Base-by-base conservation (phyloP, 306 rosid genomes). In the Crotalaria pallida region DNA sequence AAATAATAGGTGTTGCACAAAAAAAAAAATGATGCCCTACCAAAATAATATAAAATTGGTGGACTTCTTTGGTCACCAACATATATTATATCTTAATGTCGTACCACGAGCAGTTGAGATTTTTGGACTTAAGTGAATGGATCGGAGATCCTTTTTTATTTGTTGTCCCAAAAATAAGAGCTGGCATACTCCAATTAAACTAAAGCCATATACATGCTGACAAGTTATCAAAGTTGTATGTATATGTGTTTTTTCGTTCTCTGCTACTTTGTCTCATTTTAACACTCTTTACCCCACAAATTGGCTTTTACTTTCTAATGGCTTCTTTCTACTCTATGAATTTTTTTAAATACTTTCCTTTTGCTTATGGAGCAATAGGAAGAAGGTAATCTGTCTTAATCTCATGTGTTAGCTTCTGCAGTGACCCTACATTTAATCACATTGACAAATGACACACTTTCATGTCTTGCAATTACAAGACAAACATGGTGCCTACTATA, bases 381-480 rank as follows among this genome's bases (percentile, higher is more conserved):
- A 58, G 56, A 78, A 58, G 69, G 65, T 48, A 58, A 57, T 33
- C 19, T 65, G 69, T 78, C 69, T 57, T 53, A 75, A 55, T 57
- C 77, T 57, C 57, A 4, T 34, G 4, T 53, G 15, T 49, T 33
- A 23, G 10, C 38, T 58, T 31, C 60, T 26, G 3, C 2, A 2
- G 3, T 65, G 27, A 6, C 55, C 55, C 41, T 48, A 41, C 29
- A 48, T 23, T 51, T 50, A 52, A 51, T 50, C 38, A 13, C 40
- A 21, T 43, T 17, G 58, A 36, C 17, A 23, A 60, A 10, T 69
- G 61, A n/a, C n/a, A n/a, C n/a, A n/a, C n/a, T n/a, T n/a, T 64
- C 68, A 16, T 53, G 68, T 77, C 62, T n/a, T 52, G 40, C 41
- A 55, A 55, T 44, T 63, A 55, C 44, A 63, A 51, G 66, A 16